Evolutionary conservation across 1,139 yeast species (phyloP).

Genomic region (Candida gigantensis): DNA sequence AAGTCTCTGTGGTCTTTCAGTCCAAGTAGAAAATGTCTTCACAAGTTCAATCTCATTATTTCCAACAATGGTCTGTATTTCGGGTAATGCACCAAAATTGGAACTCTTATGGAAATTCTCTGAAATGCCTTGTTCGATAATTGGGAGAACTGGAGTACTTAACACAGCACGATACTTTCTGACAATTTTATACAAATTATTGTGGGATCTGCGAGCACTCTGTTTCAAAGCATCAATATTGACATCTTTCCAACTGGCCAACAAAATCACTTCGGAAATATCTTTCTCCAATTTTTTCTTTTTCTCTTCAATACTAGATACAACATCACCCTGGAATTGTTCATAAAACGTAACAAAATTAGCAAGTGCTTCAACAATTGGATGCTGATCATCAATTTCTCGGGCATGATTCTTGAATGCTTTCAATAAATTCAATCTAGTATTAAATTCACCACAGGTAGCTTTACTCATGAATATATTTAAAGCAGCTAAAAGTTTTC

Average conservation of each 20-base stretch:
- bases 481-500: conserved; percentile 64
- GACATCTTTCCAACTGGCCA: conserved; percentile 98
- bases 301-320: conserved; percentile 43
- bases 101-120: conserved; percentile 11
- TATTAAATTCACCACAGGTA: conserved; percentile 67
- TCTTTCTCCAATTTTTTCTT: conserved; percentile 71
- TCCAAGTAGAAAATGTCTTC: conserved; percentile 46
- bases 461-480: conserved; percentile 76
- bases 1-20: conserved; percentile 55
- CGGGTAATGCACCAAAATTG: conserved; percentile 14
- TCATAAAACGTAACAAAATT: conserved; percentile 67
- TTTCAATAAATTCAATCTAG: conserved; percentile 57
- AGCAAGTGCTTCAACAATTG: conserved; percentile 45
- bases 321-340: conserved; percentile 58
- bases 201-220: conserved; percentile 88
- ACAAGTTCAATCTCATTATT: conserved; percentile 19
- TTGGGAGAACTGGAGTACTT: conserved; percentile 49
- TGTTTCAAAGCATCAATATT: conserved; percentile 91
- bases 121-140: conserved; percentile 61
- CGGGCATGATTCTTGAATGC: conserved; percentile 61
- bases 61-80: conserved; percentile 17
- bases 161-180: conserved; percentile 76
- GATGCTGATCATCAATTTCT: conserved; percentile 22
- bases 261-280: conserved; percentile 75
- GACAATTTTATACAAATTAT: conserved; percentile 77